Evolutionary conservation across 2,329 filamentous ascomycete genomes (phyloP), one percentile per base, ranked within the genome.

Genomic region (Fusarium fujikuroi): DNA sequence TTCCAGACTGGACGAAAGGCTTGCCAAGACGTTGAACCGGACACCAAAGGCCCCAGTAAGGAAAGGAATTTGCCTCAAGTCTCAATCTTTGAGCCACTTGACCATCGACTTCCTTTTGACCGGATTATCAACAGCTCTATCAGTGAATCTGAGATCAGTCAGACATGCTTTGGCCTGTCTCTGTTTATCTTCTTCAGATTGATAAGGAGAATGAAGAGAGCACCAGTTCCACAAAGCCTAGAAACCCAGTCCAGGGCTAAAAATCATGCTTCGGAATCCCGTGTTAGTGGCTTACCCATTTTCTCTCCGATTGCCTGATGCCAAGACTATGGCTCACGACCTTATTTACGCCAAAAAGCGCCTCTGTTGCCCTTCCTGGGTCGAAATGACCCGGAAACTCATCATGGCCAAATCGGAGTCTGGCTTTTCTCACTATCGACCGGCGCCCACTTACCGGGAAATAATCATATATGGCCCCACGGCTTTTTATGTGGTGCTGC

Each of bases 1-100:
- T 44, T 42, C 21, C 25, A 47, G 47, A 32, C 34, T 42, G 18
- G 30, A 23, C 25, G 14, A 23, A 23, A 16, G 4, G 11, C 25
- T 39, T 49, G 46, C 62, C 64, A 67, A 67, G 61, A 47, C 7
- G 23, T 18, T 54, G 37, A 42, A 36, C n/a, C 28, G 57, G n/a
- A 47, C 18, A 21, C 18, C 21, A 40, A 37, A 58, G 15, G 47
- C 21, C n/a, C 47, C 21, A 23, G 25, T 47, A 4, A 40, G 19
- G 21, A 18, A 42, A 47, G 21, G 16, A 42, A 37, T 60, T 34
- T 28, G 36, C 15, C 14, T 15, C 47, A 15, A 32, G 25, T 28
- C 37, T 60, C 25, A 23, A 37, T 19, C 10, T 23, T 39, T 25
- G 9, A 25, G 18, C 32, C n/a, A 58, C 49, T 58, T 42, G 19